Evolutionary conservation across 176 grass and related monocot species (phyloP), one percentile per base, ranked within the genome.

Genomic region (Pontederia paniculata): DNA sequence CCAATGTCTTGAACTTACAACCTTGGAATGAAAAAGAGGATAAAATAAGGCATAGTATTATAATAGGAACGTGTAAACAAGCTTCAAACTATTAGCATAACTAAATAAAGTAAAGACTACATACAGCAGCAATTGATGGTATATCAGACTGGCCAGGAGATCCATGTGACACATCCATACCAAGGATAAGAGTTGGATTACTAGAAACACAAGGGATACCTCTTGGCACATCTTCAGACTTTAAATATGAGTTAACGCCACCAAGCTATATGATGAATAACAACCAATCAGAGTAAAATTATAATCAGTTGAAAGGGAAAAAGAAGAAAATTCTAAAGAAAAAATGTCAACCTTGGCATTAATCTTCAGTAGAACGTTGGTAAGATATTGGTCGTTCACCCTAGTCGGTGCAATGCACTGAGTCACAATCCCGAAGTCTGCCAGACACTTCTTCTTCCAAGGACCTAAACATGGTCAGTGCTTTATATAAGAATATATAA

Each of bases 351-450:
- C 93, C 77, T 98, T 98, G 0, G 83, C 93, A 57, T 98, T 98
- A 20, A 98, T 98, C 54, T 98, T 98, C 8, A 98, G 49, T 0
- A 98, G 50, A 6, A 98, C 70, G 58, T 98, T 98, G 1, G 86
- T 98, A 21, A 97, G 49, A 57, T 97, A 97, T 15, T 97, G 86
- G 46, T 97, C 91, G 54, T 97, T 97, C 4, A 97, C 72, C 73
- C 79, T 91, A 4, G 45, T 81, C n/a, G 93, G 93, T 8, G 93
- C 86, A 12, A 98, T 76, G 57, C 93, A 91, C 42, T 98, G 93
- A 16, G 93, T 91, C 12, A 91, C 73, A 59, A 98, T 98, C 19
- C 94, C 94, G 61, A 98, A 98, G 7, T 91, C 87, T 42, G 83
- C 55, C 19, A 98, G 86, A 44, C 87, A 98, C 67, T 91, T 91